A percentile compares a stretch with the other conserved stretches of the same genome.
These are phyloP conservation scores for Citrullus amarus DNA, from an alignment of 306 rosid species.

Conservation along the genomic window DNA sequence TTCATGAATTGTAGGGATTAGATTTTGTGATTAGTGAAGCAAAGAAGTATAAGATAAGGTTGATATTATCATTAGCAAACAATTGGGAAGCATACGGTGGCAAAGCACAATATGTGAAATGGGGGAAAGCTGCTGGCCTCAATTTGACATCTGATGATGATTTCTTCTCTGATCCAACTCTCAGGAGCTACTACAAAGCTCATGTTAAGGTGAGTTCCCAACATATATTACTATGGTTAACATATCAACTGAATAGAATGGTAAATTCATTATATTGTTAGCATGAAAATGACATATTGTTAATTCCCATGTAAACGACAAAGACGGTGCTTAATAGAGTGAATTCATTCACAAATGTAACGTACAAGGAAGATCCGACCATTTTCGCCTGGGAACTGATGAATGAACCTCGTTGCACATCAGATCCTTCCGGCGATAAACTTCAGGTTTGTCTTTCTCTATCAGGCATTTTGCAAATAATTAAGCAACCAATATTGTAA, in stretches of 20 bases:
- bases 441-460: slow-evolving; percentile 49
- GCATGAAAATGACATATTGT: background rate
- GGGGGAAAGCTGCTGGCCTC: slow-evolving; percentile 89
- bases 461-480: background rate
- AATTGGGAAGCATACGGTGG: slow-evolving; percentile 99
- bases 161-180: slow-evolving; percentile 75
- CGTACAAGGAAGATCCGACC: slow-evolving; percentile 92
- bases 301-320: slow-evolving; percentile 16
- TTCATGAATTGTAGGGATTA: slow-evolving; percentile 40
- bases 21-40: slow-evolving; percentile 93
- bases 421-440: slow-evolving; percentile 63
- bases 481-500: background rate
- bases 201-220: slow-evolving; percentile 61
- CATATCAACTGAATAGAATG: background rate
- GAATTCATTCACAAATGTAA: slow-evolving; percentile 58
- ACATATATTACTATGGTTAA: background rate
- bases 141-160: slow-evolving; percentile 75
- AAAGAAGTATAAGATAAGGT: slow-evolving; percentile 66
- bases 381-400: slow-evolving; percentile 93
- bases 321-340: slow-evolving; percentile 83
- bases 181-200: slow-evolving; percentile 67
- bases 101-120: slow-evolving; percentile 80
- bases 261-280: background rate
- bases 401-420: slow-evolving; percentile 87
- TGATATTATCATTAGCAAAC: slow-evolving; percentile 65